Conservation (phyloP, 75 land plant genomes). For the Cupressus sempervirens region DNA sequence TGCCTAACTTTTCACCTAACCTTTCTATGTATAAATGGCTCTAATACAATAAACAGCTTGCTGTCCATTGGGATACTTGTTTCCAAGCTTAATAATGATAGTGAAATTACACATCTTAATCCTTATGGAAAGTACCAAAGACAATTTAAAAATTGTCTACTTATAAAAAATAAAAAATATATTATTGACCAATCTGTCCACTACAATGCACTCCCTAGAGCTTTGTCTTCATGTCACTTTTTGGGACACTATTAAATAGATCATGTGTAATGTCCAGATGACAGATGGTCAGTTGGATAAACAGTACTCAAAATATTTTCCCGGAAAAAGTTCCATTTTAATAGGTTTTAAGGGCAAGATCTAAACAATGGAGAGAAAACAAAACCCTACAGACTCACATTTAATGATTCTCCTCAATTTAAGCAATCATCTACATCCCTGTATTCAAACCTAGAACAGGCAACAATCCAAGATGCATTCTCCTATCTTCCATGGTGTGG, state of each 20-base stretch:
- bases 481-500: neutral
- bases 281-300: neutral
- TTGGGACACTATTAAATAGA: neutral
- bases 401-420: neutral
- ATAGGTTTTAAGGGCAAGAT: neutral
- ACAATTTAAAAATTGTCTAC: too few species aligned
- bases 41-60: neutral
- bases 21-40: neutral
- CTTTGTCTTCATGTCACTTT: neutral
- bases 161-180: too few species aligned
- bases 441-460: neutral
- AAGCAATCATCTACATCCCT: neutral
- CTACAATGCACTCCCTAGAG: neutral
- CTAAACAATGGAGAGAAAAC: neutral
- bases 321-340: neutral
- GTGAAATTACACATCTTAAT: neutral
- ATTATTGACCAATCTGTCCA: neutral
- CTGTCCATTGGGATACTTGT: neutral
- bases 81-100: too few species aligned
- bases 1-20: neutral
- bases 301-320: too few species aligned
- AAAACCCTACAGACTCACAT: neutral
- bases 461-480: neutral
- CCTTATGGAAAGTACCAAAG: neutral
- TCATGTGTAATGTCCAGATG: neutral